Evolutionary conservation across 2,329 filamentous ascomycete genomes (phyloP).

Genomic region (Colletotrichum sp.): DNA sequence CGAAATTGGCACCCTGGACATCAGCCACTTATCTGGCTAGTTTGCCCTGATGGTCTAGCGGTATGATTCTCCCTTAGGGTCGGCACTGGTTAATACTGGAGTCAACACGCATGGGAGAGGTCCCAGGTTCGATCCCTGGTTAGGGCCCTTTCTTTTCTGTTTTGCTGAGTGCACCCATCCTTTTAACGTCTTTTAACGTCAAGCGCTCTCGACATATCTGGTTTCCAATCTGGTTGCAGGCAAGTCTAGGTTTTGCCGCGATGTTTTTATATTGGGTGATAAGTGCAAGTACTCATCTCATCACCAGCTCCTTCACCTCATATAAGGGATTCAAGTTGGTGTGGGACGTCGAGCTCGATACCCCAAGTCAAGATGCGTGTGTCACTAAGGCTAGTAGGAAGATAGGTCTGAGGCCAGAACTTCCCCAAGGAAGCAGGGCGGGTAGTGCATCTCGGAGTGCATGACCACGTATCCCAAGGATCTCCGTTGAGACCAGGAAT

Average conservation of each 20-base stretch:
- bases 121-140: constrained; percentile 9
- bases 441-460: too few relatives aligned
- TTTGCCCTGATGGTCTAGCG: not conserved
- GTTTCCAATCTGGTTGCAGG: not conserved
- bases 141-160: not conserved
- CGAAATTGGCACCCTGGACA: rapidly evolving
- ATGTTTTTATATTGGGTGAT: not conserved
- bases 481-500: too few relatives aligned
- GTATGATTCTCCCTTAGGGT: constrained; percentile 11
- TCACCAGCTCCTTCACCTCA: not conserved
- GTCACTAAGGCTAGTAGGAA: too few relatives aligned
- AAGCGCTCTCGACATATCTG: not conserved
- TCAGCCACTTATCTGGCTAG: rapidly evolving
- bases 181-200: too few relatives aligned
- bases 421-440: too few relatives aligned
- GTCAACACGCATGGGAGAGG: not conserved
- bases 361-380: too few relatives aligned
- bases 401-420: too few relatives aligned
- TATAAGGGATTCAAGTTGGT: too few relatives aligned
- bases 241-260: not conserved
- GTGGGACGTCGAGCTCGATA: too few relatives aligned
- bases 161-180: rapidly evolving
- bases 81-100: not conserved
- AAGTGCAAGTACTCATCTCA: not conserved
- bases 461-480: too few relatives aligned